phyloP scores from a whole-genome alignment of 1,284 basidiomycete species.

The Coriolopsis trogii region DNA sequence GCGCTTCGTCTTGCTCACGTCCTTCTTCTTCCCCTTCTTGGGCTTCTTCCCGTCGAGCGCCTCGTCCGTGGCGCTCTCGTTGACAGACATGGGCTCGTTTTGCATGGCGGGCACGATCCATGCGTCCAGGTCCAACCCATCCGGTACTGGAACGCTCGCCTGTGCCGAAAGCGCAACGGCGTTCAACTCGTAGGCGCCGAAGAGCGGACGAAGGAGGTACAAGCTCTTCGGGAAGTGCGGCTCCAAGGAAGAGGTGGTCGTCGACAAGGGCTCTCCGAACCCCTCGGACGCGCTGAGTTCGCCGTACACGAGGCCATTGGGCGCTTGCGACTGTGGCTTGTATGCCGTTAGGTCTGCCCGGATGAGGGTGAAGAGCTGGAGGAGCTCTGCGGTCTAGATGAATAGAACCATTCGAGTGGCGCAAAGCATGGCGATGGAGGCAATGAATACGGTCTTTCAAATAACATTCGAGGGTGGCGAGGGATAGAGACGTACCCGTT shows the following conservation, averaged over 20 bases:
- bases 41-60: conserved; percentile 38
- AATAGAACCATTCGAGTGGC: neutral
- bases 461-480: too few relatives aligned
- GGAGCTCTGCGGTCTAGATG: conserved; percentile 74
- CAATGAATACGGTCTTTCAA: too few relatives aligned
- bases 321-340: conserved; percentile 47
- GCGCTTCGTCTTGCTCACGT: conserved; percentile 28
- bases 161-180: conserved; percentile 85
- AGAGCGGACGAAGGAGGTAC: conserved; percentile 85
- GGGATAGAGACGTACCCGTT: conserved; percentile 74
- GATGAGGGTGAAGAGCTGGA: conserved; percentile 82
- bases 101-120: conserved; percentile 75
- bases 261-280: conserved; percentile 36
- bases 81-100: conserved; percentile 41
- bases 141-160: conserved; percentile 78
- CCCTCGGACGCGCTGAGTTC: conserved; percentile 39
- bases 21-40: conserved; percentile 55
- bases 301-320: conserved; percentile 37
- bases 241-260: conserved; percentile 37
- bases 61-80: conserved; percentile 36
- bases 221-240: conserved; percentile 85
- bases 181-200: conserved; percentile 81
- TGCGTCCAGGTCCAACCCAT: conserved; percentile 82
- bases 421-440: neutral
- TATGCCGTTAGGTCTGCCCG: conserved; percentile 75